A percentile compares a stretch with the other conserved stretches of the same genome.
These are phyloP conservation scores for Oropetium thomaeum DNA, from an alignment of 176 grass and related monocot genomes.

Conservation along the genomic window DNA sequence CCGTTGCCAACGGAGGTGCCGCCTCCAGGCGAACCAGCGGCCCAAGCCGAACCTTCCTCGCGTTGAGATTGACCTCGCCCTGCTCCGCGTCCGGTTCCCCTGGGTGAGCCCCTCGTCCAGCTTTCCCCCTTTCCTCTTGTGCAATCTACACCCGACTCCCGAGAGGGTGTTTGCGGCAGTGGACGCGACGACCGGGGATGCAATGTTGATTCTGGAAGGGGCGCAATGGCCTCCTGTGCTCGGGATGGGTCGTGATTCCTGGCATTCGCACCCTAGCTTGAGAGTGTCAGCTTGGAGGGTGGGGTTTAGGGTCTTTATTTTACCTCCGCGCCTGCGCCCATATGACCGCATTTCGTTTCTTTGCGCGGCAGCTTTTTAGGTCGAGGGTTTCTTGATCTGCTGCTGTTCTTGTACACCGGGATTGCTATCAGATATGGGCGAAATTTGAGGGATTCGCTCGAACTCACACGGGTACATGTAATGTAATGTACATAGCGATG, in stretches of 20 bases:
- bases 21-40: not conserved
- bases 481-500: not conserved
- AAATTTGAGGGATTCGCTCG: no score
- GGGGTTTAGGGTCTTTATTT: not conserved
- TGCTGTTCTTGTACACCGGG: not conserved
- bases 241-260: not conserved
- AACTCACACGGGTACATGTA: no score
- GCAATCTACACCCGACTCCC: not conserved
- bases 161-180: not conserved
- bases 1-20: no score
- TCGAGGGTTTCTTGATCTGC: not conserved
- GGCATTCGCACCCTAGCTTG: not conserved
- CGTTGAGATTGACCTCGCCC: not conserved
- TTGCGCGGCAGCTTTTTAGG: not conserved
- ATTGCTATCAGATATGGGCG: not conserved
- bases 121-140: not conserved
- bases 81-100: not conserved
- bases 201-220: not conserved
- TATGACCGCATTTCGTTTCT: not conserved
- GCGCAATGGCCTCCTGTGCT: rapidly evolving
- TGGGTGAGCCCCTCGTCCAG: not conserved
- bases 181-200: not conserved
- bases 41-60: not conserved
- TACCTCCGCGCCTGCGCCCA: not conserved
- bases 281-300: not conserved